Evolutionary conservation across 345 rosid genomes (phyloP), one percentile per base, ranked within the genome.

Genomic region (Eucalyptus cladocalyx): DNA sequence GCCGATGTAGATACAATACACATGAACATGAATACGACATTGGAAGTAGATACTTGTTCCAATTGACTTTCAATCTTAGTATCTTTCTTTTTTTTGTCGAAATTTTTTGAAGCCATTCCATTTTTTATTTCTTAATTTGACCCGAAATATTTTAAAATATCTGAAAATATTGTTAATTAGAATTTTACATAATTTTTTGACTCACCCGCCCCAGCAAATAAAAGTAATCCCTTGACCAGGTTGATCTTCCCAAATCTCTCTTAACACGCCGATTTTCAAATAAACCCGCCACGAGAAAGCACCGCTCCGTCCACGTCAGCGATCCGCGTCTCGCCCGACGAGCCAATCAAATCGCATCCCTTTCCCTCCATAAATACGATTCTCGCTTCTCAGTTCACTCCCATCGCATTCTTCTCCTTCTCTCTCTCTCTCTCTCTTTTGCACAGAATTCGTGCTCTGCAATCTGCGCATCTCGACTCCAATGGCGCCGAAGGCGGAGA

Each of bases 401-500:
- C 28, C 83, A 48, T 6, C 54, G 21, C 6, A 11, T 56, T 56
- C 67, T 17, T 12, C 60, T 11, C 9, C 11, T 15, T 19, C 47
- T 34, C 26, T 21, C 28, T 21, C 23, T 67, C 42, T 69, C 42
- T 18, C 43, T 67, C 37, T 30, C 37, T 15, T 5, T 10, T 2
- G 13, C 81, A 21, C 26, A 21, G 15, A 21, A 37, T 76, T 76
- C 28, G 83, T 6, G 28, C 45, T 37, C 47, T 76, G 8, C 81
- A 53, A 10, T 34, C 45, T 19, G 24, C 26, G 26, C 58, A 53
- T 16, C 60, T 16, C 17, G 8, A 3, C n/a, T 17, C 30, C 72
- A 30, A 92, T 92, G 93, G 92, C 93, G 50, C 93, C 92, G 7
- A 90, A 86, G 87, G 54, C 23, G 17, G 87, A 28, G 54, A 83